Conservation (phyloP, 2,329 filamentous ascomycete genomes). For the Sclerotinia subarctica region DNA sequence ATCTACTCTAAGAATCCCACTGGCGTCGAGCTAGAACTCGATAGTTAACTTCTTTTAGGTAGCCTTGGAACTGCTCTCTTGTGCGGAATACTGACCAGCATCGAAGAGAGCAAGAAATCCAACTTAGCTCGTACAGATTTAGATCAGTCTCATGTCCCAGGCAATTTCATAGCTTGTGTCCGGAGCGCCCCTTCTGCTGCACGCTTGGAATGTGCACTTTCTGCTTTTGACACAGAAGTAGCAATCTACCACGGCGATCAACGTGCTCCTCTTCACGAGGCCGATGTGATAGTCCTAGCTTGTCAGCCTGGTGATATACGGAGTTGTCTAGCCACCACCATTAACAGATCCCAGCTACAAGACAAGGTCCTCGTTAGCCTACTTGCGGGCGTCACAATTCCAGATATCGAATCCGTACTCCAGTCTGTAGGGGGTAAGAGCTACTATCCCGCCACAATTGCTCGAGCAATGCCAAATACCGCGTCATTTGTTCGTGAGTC, state of each 20-base stretch:
- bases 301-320: slow-evolving; percentile 72
- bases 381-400: slow-evolving; percentile 15
- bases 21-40: background rate
- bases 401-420: slow-evolving; percentile 11
- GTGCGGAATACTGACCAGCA: slow-evolving; percentile 15
- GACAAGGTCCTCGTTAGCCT: slow-evolving; percentile 12
- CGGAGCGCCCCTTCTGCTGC: slow-evolving; percentile 55
- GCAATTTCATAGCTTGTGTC: slow-evolving; percentile 16
- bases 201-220: slow-evolving; percentile 59
- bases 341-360: slow-evolving; percentile 33
- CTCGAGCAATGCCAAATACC: slow-evolving; percentile 15
- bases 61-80: slow-evolving; percentile 19
- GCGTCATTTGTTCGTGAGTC: slow-evolving; percentile 15
- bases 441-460: slow-evolving; percentile 7
- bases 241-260: slow-evolving; percentile 67
- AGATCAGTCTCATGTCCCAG: background rate
- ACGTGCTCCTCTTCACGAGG: slow-evolving; percentile 67
- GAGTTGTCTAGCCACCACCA: slow-evolving; percentile 48
- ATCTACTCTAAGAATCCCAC: background rate
- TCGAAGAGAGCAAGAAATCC: slow-evolving; percentile 15
- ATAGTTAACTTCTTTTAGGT: slow-evolving; percentile 8
- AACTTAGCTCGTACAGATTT: background rate
- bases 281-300: slow-evolving; percentile 66
- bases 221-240: slow-evolving; percentile 64
- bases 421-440: slow-evolving; percentile 11